phyloP scores from a whole-genome alignment of 345 rosid species.

The Syzygium jambos region DNA sequence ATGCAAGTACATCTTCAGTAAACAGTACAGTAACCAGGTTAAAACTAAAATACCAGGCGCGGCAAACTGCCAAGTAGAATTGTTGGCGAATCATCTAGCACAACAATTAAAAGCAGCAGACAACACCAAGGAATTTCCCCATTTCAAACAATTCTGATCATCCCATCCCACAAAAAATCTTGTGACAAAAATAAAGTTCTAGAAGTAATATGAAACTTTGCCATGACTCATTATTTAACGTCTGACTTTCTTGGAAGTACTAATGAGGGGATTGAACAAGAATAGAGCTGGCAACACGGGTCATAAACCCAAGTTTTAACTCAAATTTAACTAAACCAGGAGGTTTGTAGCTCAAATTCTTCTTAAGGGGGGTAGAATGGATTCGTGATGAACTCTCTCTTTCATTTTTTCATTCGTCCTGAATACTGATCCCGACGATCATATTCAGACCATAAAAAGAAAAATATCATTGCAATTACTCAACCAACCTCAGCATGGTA shows the following conservation, averaged over 20 bases:
- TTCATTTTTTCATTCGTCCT: not conserved
- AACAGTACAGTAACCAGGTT: not conserved
- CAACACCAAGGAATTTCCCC: not conserved
- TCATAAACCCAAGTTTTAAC: not conserved
- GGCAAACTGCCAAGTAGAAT: not conserved
- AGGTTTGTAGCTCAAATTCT: not conserved
- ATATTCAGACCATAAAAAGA: not conserved
- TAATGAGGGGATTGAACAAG: not conserved
- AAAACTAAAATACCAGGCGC: not conserved
- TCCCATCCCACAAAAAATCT: not conserved
- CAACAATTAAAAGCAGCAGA: not conserved
- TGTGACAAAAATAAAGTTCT: not conserved
- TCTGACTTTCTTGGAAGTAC: not conserved
- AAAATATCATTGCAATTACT: not conserved
- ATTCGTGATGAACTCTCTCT: not conserved
- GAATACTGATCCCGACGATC: not conserved
- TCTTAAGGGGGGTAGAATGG: not conserved
- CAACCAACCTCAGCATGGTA: not conserved
- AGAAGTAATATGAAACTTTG: not conserved
- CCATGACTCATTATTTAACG: not conserved
- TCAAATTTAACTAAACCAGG: not conserved
- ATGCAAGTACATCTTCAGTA: not conserved
- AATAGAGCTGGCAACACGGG: not conserved
- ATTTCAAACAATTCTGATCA: not conserved
- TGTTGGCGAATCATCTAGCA: not conserved